phyloP scores from a whole-genome alignment of 2,329 filamentous ascomycete species.

The Phyllosticta citribraziliensis region DNA sequence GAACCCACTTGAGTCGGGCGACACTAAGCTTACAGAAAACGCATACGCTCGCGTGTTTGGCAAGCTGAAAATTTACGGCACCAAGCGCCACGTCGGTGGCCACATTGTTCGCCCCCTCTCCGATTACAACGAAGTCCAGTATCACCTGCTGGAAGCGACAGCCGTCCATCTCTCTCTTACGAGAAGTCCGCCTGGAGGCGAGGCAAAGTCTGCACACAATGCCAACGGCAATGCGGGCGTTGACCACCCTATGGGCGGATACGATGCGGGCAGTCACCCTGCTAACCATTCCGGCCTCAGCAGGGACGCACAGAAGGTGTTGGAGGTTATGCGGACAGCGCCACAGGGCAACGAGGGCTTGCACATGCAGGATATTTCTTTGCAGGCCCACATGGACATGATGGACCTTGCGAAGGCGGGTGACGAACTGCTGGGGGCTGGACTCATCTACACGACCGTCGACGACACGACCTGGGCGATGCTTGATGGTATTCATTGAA shows the following conservation, averaged over 20 bases:
- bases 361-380: conserved; percentile 68
- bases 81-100: conserved; percentile 71
- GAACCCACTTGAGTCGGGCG: conserved; percentile 37
- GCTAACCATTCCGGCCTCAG: conserved; percentile 26
- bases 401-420: conserved; percentile 66
- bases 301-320: conserved; percentile 57
- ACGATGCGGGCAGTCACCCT: neutral
- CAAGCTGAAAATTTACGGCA: conserved; percentile 71
- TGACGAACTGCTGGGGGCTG: conserved; percentile 65
- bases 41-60: conserved; percentile 81
- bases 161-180: conserved; percentile 80
- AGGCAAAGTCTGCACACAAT: conserved; percentile 23
- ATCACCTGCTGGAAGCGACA: conserved; percentile 83
- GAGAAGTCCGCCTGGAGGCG: conserved; percentile 49
- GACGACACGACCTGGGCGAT: conserved; percentile 90
- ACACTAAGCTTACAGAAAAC: conserved; percentile 54
- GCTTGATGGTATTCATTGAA: conserved; percentile 42
- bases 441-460: conserved; percentile 79
- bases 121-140: conserved; percentile 88
- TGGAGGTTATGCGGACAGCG: conserved; percentile 54
- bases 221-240: neutral
- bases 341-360: conserved; percentile 73
- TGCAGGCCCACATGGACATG: conserved; percentile 53
- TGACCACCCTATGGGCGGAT: conserved; percentile 16
- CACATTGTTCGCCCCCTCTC: conserved; percentile 70